Evolutionary conservation across 2,329 filamentous ascomycete species (phyloP).

Genomic region (Ophiosphaerella korrae): DNA sequence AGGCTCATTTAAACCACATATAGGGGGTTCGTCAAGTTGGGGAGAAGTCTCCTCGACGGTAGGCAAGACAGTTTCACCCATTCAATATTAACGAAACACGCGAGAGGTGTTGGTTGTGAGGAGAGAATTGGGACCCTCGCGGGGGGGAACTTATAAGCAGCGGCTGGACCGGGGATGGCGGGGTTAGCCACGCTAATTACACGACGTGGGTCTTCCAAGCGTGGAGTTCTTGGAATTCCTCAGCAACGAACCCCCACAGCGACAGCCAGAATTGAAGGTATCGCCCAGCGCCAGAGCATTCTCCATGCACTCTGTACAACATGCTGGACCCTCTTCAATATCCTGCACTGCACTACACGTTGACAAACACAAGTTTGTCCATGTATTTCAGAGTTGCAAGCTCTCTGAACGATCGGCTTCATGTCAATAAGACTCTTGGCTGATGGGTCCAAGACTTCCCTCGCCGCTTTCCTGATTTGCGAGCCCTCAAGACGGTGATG

Average conservation of each 20-base stretch:
- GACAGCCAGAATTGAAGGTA: not conserved
- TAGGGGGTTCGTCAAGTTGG: conserved; percentile 49
- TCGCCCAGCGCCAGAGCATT: not conserved
- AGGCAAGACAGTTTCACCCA: conserved; percentile 49
- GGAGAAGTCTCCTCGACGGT: conserved; percentile 49
- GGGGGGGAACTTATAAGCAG: conserved; percentile 42
- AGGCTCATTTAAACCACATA: conserved; percentile 46
- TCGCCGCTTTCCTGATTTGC: conserved; percentile 28
- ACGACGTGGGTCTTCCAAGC: conserved; percentile 39
- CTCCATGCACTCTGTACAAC: not conserved
- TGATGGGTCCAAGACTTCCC: conserved; percentile 36
- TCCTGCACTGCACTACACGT: conserved; percentile 1
- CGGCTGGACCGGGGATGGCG: conserved; percentile 28
- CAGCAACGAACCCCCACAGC: conserved; percentile 9
- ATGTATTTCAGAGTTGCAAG: conserved; percentile 1
- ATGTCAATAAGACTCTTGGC: conserved; percentile 40
- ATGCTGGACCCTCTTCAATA: conserved; percentile 23
- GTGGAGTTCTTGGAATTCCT: conserved; percentile 23
- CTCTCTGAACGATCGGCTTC: conserved; percentile 12
- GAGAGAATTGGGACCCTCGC: conserved; percentile 23
- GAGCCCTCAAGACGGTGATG: conserved; percentile 11
- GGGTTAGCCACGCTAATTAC: conserved; percentile 37
- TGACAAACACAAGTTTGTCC: not conserved
- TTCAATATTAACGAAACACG: conserved; percentile 47
- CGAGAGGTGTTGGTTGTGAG: conserved; percentile 35